Percentiles rank a stretch among this genome's conserved stretches.
phyloP scores from a whole-genome alignment of 2,329 filamentous ascomycete genomes.

The Hymenoscyphus repandus region DNA sequence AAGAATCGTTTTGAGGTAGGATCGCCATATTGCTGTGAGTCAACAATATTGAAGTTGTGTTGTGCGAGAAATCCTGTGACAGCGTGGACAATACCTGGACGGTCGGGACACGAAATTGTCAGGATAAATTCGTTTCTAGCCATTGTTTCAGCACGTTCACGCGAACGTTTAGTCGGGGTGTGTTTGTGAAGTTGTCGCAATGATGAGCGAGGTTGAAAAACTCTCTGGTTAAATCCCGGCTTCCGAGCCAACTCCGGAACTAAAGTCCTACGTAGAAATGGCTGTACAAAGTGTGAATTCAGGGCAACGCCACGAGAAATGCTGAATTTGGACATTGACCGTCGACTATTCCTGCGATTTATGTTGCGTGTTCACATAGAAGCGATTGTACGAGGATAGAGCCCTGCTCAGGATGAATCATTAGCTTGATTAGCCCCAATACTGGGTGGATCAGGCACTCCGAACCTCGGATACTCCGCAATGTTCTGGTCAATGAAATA shows the following conservation, averaged over 20 bases:
- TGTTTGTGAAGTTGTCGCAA: neutral
- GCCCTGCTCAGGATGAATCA: too few relatives aligned
- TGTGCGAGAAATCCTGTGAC: constrained; percentile 73
- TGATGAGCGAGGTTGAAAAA: neutral
- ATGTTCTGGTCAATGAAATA: too few relatives aligned
- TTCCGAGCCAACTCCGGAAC: neutral
- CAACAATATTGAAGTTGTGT: constrained; percentile 73
- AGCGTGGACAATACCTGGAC: constrained; percentile 78
- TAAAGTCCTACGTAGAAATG: neutral
- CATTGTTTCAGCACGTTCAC: neutral
- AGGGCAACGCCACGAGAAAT: too few relatives aligned
- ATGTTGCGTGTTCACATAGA: too few relatives aligned
- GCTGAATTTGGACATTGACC: too few relatives aligned
- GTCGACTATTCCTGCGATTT: too few relatives aligned
- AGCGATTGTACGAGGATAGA: too few relatives aligned
- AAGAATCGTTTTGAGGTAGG: constrained; percentile 71
- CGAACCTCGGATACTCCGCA: too few relatives aligned
- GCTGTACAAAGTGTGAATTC: neutral
- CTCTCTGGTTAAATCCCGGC: neutral
- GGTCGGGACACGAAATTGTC: constrained; percentile 78
- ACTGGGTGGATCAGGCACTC: too few relatives aligned
- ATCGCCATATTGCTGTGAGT: constrained; percentile 81
- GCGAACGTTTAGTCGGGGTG: neutral
- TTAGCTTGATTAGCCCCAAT: too few relatives aligned
- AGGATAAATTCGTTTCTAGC: constrained; percentile 46